These are phyloP conservation scores for Aspergillus bertholletiae DNA, from an alignment of 495 filamentous ascomycete species.

Conservation along the genomic window DNA sequence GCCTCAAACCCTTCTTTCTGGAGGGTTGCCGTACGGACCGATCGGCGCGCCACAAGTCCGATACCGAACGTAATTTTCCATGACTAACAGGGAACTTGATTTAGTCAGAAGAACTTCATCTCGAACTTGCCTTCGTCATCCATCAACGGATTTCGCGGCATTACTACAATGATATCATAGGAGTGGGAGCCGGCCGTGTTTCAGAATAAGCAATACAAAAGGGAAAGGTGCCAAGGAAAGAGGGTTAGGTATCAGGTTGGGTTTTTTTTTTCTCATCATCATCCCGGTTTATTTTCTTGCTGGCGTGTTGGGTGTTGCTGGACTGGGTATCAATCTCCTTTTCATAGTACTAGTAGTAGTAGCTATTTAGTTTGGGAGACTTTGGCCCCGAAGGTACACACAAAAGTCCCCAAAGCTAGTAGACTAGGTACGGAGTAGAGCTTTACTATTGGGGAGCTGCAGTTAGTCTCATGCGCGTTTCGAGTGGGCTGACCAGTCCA, in stretches of 20 bases:
- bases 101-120: not conserved
- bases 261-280: too few relatives aligned
- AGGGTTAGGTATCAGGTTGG: not conserved
- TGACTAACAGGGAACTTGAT: not conserved
- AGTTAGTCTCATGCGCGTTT: not conserved
- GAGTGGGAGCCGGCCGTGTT: not conserved
- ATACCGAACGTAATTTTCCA: not conserved
- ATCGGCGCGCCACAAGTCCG: not conserved
- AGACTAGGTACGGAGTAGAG: too few relatives aligned
- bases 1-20: not conserved
- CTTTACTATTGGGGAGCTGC: not conserved
- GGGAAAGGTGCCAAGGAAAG: not conserved
- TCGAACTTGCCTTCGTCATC: not conserved
- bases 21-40: constrained; percentile 3
- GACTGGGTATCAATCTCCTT: not conserved
- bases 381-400: not conserved
- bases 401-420: not conserved
- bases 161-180: not conserved
- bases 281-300: constrained; percentile 1
- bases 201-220: not conserved
- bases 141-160: not conserved
- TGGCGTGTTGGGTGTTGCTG: not conserved
- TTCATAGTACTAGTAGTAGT: not conserved
- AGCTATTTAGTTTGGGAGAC: not conserved
- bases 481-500: not conserved